phyloP scores from a whole-genome alignment of 306 rosid species.

The Mimosa pudica region DNA sequence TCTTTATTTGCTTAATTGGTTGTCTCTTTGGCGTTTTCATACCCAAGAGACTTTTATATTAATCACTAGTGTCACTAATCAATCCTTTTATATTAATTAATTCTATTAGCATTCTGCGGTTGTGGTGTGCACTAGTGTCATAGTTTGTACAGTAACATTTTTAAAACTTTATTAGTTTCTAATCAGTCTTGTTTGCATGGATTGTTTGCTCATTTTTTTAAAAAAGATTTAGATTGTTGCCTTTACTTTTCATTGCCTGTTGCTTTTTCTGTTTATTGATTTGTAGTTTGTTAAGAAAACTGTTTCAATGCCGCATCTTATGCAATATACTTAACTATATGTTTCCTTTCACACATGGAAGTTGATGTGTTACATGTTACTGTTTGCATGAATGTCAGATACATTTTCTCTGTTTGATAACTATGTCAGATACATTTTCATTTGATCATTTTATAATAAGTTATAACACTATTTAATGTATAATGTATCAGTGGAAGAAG shows the following conservation, averaged over 20 bases:
- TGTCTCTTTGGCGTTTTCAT: neutral
- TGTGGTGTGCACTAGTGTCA: neutral
- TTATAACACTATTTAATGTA: constrained; percentile 19
- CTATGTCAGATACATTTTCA: too few relatives aligned
- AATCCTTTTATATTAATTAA: too few relatives aligned
- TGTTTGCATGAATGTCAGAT: neutral
- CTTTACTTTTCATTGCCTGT: neutral
- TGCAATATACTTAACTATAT: neutral
- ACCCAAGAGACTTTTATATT: too few relatives aligned
- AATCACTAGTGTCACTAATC: too few relatives aligned
- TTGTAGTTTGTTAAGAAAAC: neutral
- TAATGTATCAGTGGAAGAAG: constrained; percentile 81
- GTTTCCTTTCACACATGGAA: neutral
- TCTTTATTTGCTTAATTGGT: neutral
- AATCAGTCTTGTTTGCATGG: neutral
- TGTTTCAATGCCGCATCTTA: neutral
- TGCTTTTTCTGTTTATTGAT: neutral
- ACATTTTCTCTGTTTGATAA: too few relatives aligned
- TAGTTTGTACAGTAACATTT: neutral
- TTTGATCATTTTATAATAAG: too few relatives aligned
- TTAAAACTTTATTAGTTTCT: neutral
- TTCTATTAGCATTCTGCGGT: too few relatives aligned
- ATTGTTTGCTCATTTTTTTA: neutral
- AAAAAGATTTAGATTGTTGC: too few relatives aligned
- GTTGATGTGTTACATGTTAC: neutral